Conservation (phyloP, 1,284 basidiomycete genomes). For the Pisolithus thermaeus region DNA sequence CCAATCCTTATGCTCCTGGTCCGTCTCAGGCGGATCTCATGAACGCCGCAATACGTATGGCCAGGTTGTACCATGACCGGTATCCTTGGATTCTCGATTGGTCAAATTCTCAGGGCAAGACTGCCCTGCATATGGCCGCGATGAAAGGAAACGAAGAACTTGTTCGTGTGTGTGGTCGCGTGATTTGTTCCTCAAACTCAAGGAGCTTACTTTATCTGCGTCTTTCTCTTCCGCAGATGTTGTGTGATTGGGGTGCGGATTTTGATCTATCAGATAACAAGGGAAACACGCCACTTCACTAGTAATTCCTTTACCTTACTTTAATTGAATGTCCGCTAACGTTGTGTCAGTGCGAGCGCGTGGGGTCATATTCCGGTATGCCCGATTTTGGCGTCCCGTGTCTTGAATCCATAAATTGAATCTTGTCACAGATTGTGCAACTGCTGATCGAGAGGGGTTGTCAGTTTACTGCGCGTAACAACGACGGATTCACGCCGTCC, state of each 20-base stretch:
- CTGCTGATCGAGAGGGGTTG: constrained; percentile 87
- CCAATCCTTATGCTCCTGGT: constrained; percentile 41
- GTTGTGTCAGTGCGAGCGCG: constrained; percentile 61
- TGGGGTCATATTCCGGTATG: constrained; percentile 76
- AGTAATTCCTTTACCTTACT: constrained; percentile 46
- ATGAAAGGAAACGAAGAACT: constrained; percentile 87
- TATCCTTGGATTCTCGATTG: constrained; percentile 85
- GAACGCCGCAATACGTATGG: constrained; percentile 73
- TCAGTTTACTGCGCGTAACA: constrained; percentile 75
- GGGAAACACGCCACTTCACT: constrained; percentile 91
- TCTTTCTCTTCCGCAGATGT: constrained; percentile 49
- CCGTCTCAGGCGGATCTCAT: constrained; percentile 55
- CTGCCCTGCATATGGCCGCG: constrained; percentile 84
- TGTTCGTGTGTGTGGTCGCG: constrained; percentile 55
- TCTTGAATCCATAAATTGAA: constrained; percentile 10
- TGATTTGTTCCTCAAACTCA: constrained; percentile 3
- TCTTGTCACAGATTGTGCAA: constrained; percentile 61
- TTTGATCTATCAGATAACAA: constrained; percentile 82
- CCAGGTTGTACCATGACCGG: constrained; percentile 72
- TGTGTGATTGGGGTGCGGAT: constrained; percentile 86
- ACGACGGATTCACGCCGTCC: constrained; percentile 84
- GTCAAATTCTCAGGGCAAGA: constrained; percentile 84
- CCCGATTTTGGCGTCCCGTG: constrained; percentile 5
- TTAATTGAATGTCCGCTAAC: constrained; percentile 7
- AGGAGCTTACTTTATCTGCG: constrained; percentile 16